Base-by-base conservation (phyloP, 208 protist species). In the Acanthamoeba sp. region DNA sequence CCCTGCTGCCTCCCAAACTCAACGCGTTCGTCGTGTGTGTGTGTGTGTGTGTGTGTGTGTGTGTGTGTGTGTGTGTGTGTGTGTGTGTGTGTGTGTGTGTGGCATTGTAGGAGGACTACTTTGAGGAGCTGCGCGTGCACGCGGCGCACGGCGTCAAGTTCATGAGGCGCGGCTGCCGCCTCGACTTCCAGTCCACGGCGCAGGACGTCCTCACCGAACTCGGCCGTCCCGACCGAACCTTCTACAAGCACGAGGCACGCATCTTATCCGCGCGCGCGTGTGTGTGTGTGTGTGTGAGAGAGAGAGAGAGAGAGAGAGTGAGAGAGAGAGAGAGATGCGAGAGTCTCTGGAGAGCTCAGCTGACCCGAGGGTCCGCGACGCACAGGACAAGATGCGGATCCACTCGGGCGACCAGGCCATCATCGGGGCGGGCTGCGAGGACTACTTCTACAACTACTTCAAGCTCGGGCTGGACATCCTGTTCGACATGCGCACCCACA, bases 361-460 rank as follows among this genome's bases (percentile, higher is more conserved):
- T 57, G n/a, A 69, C 36, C 24, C 29, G 7, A 85, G 22, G 22
- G 22, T 59, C n/a, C 27, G 32, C n/a, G 92, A 50, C 27, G 20
- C 69, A 57, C 62, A 97, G 32, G 94, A 97, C 52, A 97, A 98
- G 29, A 96, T 97, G 95, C 94, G 82, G 24, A 98, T 97, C 66
- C 95, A 98, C 50, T 94, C 96, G 69, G 96, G 34, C 57, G 45
- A 52, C 36, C 59, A 48, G 57, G n/a, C 45, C 34, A 42, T 57
- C 20, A 32, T 55, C 24, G 52, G 40, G 0, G 90, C 32, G 93
- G 88, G 55, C 14, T 85, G 40, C 87, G 45, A 95, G 95, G 97
- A 98, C 66, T 98, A 98, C 59, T 98, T 98, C 94, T 98, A 97
- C 82, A 98, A 98, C 69, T 98, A 98, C 59, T 98, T 98, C 78